Evolutionary conservation across 2,329 filamentous ascomycete genomes (phyloP).

Genomic region (Xylariaceae sp.): DNA sequence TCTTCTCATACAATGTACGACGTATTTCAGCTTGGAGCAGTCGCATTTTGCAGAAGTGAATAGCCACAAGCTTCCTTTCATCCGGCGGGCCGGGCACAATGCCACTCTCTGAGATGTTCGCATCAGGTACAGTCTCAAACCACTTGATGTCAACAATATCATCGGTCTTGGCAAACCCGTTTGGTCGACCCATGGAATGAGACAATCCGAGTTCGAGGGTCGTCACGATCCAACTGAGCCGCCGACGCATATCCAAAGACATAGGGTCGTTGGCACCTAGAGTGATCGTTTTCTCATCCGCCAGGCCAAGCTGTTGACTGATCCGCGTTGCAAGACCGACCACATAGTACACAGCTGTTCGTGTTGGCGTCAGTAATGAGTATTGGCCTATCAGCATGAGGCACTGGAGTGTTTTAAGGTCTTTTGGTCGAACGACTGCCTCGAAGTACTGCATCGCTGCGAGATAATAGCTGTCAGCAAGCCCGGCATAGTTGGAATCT

Average conservation of each 20-base stretch:
- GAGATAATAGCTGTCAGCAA: constrained; percentile 94
- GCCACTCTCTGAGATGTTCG: constrained; percentile 79
- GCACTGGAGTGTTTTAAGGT: constrained; percentile 89
- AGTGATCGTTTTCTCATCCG: constrained; percentile 86
- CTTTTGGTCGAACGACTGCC: constrained; percentile 83
- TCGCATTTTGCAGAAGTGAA: constrained; percentile 94
- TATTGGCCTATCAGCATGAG: constrained; percentile 88
- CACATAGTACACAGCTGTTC: constrained; percentile 92
- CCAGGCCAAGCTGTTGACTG: constrained; percentile 85
- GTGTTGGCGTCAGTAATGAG: constrained; percentile 87
- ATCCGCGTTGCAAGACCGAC: constrained; percentile 87
- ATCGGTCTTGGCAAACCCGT: constrained; percentile 79
- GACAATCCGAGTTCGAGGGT: constrained; percentile 90
- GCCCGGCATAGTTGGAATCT: constrained; percentile 85
- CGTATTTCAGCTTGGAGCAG: constrained; percentile 87
- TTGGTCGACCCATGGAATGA: constrained; percentile 86
- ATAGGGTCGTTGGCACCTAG: constrained; percentile 70
- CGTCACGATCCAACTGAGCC: constrained; percentile 86
- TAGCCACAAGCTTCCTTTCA: constrained; percentile 84
- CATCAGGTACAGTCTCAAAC: constrained; percentile 82
- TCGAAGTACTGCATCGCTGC: constrained; percentile 87
- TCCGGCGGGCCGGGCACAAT: constrained; percentile 75
- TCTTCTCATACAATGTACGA: constrained; percentile 84
- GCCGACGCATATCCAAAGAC: constrained; percentile 86
- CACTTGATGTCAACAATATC: constrained; percentile 87